A percentile compares a stretch with the other conserved stretches of the same genome.
phyloP scores from a whole-genome alignment of 179 eudicot genomes.

The Camellia oleifera region DNA sequence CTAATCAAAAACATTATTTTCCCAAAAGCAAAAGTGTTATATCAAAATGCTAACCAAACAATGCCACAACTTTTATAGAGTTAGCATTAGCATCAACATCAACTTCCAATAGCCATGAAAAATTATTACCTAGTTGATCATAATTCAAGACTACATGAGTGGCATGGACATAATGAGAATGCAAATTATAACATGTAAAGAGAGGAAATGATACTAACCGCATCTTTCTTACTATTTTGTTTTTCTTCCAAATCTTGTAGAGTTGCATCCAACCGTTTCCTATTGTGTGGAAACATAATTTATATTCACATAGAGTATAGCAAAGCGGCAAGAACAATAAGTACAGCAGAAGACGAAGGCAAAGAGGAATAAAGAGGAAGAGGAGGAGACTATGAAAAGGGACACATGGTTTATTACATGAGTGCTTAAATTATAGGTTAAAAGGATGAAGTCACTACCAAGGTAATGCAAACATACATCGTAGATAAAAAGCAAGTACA shows the following conservation, averaged over 20 bases:
- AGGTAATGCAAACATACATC: background rate
- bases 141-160: background rate
- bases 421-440: background rate
- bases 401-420: background rate
- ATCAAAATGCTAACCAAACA: background rate
- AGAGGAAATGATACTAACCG: conserved; percentile 47
- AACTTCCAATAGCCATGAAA: background rate
- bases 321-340: background rate
- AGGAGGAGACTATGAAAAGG: background rate
- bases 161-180: background rate
- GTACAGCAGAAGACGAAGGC: background rate
- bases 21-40: background rate
- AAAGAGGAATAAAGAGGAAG: background rate
- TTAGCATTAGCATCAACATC: conserved; percentile 1
- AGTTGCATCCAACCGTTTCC: conserved; percentile 88
- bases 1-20: background rate
- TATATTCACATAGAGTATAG: background rate
- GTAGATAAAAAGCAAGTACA: background rate
- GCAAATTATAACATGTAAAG: background rate
- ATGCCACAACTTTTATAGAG: background rate
- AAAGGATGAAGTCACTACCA: background rate
- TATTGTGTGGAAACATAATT: conserved; percentile 22
- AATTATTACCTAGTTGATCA: background rate
- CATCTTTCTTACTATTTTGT: conserved; percentile 92
- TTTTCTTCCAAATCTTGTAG: conserved; percentile 91